Conservation (phyloP, 2,329 filamentous ascomycete genomes). For the Alternaria triticimaculans region DNA sequence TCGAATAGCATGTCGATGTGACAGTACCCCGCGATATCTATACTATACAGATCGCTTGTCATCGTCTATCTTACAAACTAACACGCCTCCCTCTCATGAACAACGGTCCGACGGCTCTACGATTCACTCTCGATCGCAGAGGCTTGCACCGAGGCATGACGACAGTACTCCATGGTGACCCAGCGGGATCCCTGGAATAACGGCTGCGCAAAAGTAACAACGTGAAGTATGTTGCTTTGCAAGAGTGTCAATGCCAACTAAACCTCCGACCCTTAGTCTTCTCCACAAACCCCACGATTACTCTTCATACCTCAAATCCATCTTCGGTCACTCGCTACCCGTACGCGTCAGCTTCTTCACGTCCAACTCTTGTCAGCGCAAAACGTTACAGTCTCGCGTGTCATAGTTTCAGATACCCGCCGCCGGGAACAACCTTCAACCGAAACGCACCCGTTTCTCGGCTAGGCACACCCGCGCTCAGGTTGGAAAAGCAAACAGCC, state of each 20-base stretch:
- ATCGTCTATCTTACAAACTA: neutral
- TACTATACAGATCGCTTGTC: neutral
- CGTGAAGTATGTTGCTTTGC: neutral
- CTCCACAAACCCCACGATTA: neutral
- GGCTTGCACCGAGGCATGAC: neutral
- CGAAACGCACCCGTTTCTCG: neutral
- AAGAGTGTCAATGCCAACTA: neutral
- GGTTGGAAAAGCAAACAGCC: neutral
- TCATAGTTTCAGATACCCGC: constrained; percentile 7
- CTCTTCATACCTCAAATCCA: neutral
- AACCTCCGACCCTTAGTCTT: neutral
- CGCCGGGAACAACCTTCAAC: neutral
- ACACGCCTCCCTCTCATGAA: neutral
- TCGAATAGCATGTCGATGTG: neutral
- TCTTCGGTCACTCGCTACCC: neutral
- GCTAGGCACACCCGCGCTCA: neutral
- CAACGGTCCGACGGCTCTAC: neutral
- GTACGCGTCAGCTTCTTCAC: constrained; percentile 9
- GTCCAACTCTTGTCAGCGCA: neutral
- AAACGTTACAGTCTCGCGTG: constrained; percentile 5
- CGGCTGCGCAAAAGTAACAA: neutral
- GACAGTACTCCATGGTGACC: neutral
- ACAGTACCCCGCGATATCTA: neutral
- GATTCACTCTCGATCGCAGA: neutral
- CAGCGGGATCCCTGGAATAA: neutral